Conservation (phyloP, 2,329 filamentous ascomycete species). For the Botrytis deweyae region DNA sequence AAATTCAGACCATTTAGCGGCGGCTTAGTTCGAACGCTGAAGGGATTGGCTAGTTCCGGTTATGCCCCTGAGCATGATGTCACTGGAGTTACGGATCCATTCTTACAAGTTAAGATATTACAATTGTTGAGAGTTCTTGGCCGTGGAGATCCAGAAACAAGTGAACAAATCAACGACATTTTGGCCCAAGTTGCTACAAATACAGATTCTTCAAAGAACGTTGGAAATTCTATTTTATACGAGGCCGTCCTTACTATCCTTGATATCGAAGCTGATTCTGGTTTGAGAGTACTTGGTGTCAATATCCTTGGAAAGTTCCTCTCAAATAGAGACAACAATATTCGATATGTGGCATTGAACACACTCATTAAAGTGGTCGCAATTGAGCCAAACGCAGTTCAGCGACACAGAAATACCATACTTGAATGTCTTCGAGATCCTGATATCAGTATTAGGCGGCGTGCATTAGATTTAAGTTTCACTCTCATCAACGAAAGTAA, state of each 20-base stretch:
- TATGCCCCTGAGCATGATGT: conserved; percentile 98
- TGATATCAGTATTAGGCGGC: conserved; percentile 93
- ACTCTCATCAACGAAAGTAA: conserved; percentile 97
- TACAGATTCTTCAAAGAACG: conserved; percentile 96
- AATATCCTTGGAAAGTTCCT: conserved; percentile 98
- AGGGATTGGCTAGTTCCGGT: conserved; percentile 88
- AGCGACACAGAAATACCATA: conserved; percentile 95
- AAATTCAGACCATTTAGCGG: conserved; percentile 87
- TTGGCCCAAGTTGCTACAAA: conserved; percentile 96
- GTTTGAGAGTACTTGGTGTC: conserved; percentile 88
- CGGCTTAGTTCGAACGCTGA: conserved; percentile 83
- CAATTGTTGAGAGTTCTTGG: conserved; percentile 82
- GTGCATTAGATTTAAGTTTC: conserved; percentile 96
- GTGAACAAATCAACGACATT: conserved; percentile 98
- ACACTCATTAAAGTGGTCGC: conserved; percentile 97
- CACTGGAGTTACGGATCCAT: conserved; percentile 95
- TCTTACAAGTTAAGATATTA: conserved; percentile 95
- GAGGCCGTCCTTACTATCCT: conserved; percentile 96
- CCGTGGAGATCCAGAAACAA: conserved; percentile 80
- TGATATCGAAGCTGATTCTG: conserved; percentile 96
- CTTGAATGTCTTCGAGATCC: conserved; percentile 93
- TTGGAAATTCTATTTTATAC: conserved; percentile 96
- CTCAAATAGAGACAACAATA: conserved; percentile 98
- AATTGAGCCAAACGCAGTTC: conserved; percentile 95
- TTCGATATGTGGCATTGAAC: conserved; percentile 95